Evolutionary conservation across 495 filamentous ascomycete species (phyloP), one percentile per base, ranked within the genome.

Genomic region (Talaromyces ruber): DNA sequence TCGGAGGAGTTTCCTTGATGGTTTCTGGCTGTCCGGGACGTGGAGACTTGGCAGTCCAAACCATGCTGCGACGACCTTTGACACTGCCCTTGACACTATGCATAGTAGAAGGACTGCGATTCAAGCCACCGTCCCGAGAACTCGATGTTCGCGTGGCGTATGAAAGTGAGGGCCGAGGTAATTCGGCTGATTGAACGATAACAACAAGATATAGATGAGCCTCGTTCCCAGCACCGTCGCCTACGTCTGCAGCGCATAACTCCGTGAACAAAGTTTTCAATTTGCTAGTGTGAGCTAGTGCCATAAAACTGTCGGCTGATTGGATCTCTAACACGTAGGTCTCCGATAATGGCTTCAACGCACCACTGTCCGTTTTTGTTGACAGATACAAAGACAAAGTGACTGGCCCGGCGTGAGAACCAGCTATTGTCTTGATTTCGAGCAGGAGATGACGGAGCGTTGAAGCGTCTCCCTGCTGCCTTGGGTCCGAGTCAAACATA

Each of bases 231-330:
- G 86, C 81, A 3, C 81, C 84, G 62, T 96, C 91, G 24, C 91
- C 92, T 64, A 95, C 88, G 71, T 99, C 95, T 54, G 83, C 81
- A 1, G 89, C 81, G 26, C 86, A 86, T 16, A 98, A 76, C 63
- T 97, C 90, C 16, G 90, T 87, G 69, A 98, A 97, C 11, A 99
- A 74, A 1, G 91, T 95, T 68, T 88, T 92, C 71, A 92, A 80
- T 68, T 84, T 88, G 60, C 81, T 79, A 63, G 81, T 81, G 65
- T 83, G 81, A 3, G 79, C 81, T 62, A 81, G 73, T 62, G 67
- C 73, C 26, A 83, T 76, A 65, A 88, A 83, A 29, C 82, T 84
- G 55, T 91, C 91, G 6, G 83, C 83, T 7, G 88, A 78, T 8
- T 88, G 83, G n/a, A 95, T 80, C 56, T 96, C 90, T 43, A 97